Conservation (phyloP, 768 basidiomycete species). For the Pleurotus sapidus region DNA sequence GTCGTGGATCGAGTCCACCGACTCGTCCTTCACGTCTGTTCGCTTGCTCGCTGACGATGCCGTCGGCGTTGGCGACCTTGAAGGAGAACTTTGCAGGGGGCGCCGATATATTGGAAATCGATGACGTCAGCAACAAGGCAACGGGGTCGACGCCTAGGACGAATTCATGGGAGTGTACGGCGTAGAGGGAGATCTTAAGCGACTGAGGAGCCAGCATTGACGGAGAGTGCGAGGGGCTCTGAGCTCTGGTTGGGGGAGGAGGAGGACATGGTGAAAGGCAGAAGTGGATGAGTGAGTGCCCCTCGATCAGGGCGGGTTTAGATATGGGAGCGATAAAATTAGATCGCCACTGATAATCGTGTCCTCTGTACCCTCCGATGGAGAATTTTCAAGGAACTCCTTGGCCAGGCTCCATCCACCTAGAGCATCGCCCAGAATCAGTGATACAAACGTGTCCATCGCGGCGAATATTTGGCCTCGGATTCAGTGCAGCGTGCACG, state of each 20-base stretch:
- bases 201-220: constrained; percentile 86
- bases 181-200: constrained; percentile 76
- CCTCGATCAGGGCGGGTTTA: no score
- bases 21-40: constrained; percentile 36
- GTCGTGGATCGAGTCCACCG: constrained; percentile 40
- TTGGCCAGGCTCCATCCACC: no score
- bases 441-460: no score
- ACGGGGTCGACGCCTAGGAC: constrained; percentile 24
- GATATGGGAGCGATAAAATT: no score
- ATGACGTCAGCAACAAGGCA: constrained; percentile 45
- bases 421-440: no score
- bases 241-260: not conserved
- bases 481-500: not conserved
- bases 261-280: not conserved
- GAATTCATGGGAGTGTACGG: constrained; percentile 19
- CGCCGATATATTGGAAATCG: constrained; percentile 55
- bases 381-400: no score
- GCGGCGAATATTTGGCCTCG: no score
- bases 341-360: no score
- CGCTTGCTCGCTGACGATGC: constrained; percentile 10
- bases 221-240: constrained; percentile 51
- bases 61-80: constrained; percentile 16
- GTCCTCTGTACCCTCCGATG: no score
- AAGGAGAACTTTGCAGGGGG: constrained; percentile 53
- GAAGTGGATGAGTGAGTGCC: no score